These are phyloP conservation scores for Lasiosphaeria miniovina DNA, from an alignment of 495 filamentous ascomycete genomes.

Conservation along the genomic window DNA sequence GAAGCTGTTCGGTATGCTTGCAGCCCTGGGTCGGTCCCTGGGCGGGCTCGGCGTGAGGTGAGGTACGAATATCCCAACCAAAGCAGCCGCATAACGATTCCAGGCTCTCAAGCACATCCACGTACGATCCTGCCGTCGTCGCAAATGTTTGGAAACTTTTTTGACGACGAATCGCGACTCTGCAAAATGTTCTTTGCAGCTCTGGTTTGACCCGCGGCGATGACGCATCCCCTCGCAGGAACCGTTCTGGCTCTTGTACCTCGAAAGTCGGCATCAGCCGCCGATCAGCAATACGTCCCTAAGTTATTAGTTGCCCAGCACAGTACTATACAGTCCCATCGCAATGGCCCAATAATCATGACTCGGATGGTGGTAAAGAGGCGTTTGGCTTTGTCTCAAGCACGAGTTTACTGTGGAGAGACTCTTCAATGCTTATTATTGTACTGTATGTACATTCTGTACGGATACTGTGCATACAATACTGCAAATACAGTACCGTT, in stretches of 20 bases:
- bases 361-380: constrained; percentile 2
- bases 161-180: constrained; percentile 16
- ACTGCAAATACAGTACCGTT: too few species aligned
- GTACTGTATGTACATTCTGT: too few species aligned
- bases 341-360: constrained; percentile 8
- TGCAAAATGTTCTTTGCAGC: constrained; percentile 14
- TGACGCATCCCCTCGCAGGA: constrained; percentile 19
- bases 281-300: too few species aligned
- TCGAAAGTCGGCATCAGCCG: too few species aligned
- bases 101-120: constrained; percentile 5
- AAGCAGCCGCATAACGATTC: constrained; percentile 25
- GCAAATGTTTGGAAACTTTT: constrained; percentile 26
- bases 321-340: not conserved
- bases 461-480: too few species aligned
- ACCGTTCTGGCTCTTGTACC: too few species aligned
- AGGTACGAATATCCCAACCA: not conserved
- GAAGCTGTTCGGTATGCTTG: constrained; percentile 11
- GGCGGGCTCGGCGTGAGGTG: not conserved
- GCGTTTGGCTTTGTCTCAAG: constrained; percentile 1
- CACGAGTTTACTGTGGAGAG: constrained; percentile 4
- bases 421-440: not conserved
- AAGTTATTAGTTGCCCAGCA: too few species aligned
- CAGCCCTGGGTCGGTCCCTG: not conserved
- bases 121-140: constrained; percentile 7
- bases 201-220: constrained; percentile 26